Evolutionary conservation across 2,329 filamentous ascomycete genomes (phyloP), one percentile per base, ranked within the genome.

Genomic region (Sporothrix brunneoviolacea): DNA sequence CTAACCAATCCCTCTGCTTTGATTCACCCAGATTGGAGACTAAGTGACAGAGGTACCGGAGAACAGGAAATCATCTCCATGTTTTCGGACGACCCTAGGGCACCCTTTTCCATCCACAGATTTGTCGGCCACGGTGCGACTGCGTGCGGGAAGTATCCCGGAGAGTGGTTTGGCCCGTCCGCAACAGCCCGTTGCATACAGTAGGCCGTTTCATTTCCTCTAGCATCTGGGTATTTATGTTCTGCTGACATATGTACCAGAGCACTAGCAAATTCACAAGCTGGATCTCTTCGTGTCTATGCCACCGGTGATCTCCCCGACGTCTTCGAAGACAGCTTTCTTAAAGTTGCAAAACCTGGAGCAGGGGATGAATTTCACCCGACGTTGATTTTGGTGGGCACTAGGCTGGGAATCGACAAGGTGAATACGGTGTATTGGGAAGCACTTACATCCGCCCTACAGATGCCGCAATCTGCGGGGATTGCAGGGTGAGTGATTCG

Each of bases 161-260:
- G 93, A 33, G 89, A 97, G 68, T 98, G 93, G 93, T 98, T 98
- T 68, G 93, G 93, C 0, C 93, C 93, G n/a, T 96, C 90, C 16
- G 93, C 93, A 7, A 94, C 93, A 9, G 91, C 93, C 41, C 82
- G 85, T 51, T 97, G 93, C 66, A 96, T 98, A 58, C 85, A 93
- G 90, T 94, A 71, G 65, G 86, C 69, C 40, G 22, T 4, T n/a
- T n/a, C n/a, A 39, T 16, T n/a, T 4, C 6, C 24, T 16, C 4
- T n/a, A 12, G 32, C n/a, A 10, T 21, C 7, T 9, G 13, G 10
- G 5, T 10, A 27, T 49, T 7, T 24, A 16, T n/a, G n/a, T 22
- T 22, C 6, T 35, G 12, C 15, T 36, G 18, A 45, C 21, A 52
- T 44, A 16, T 38, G 39, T 21, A 24, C 33, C 54, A 95, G 89